Evolutionary conservation across 805 yeast genomes (phyloP).

Genomic region (Zygoascus flipseniorum): DNA sequence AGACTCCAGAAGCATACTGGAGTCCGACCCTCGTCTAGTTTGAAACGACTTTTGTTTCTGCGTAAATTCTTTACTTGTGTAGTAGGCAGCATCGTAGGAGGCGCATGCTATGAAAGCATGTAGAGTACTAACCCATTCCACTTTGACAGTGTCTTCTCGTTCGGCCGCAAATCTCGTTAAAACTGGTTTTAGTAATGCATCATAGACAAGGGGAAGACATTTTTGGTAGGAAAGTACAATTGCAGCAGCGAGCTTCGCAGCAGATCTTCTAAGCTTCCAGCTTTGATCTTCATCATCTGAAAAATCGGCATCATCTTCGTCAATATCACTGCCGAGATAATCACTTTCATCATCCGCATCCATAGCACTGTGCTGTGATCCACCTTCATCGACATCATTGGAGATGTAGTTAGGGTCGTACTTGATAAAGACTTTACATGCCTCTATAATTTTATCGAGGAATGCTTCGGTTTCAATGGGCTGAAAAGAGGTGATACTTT

Average conservation of each 20-base stretch:
- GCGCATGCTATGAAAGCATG: conserved; percentile 32
- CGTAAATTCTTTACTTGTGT: conserved; percentile 16
- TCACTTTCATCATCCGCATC: conserved; percentile 41
- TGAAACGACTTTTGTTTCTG: background rate
- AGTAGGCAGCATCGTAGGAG: conserved; percentile 35
- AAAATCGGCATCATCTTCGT: conserved; percentile 28
- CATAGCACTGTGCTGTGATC: conserved; percentile 27
- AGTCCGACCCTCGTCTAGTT: conserved; percentile 20
- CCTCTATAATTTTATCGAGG: conserved; percentile 24
- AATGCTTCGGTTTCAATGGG: conserved; percentile 30
- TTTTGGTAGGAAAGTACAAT: conserved; percentile 34
- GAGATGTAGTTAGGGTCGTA: conserved; percentile 40
- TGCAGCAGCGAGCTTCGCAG: conserved; percentile 37
- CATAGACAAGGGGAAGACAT: conserved; percentile 24
- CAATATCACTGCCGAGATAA: conserved; percentile 24
- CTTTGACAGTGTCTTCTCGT: conserved; percentile 39
- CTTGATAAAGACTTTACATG: conserved; percentile 27
- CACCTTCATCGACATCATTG: conserved; percentile 17
- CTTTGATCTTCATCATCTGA: conserved; percentile 43
- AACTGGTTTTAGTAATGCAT: conserved; percentile 33
- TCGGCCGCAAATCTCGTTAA: conserved; percentile 30
- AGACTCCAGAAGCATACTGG: conserved; percentile 18
- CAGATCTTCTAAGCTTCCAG: conserved; percentile 54
- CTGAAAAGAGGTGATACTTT: conserved; percentile 29
- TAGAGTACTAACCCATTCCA: conserved; percentile 40